Evolutionary conservation across 257 asterid species (phyloP).

Genomic region (Vinca minor): DNA sequence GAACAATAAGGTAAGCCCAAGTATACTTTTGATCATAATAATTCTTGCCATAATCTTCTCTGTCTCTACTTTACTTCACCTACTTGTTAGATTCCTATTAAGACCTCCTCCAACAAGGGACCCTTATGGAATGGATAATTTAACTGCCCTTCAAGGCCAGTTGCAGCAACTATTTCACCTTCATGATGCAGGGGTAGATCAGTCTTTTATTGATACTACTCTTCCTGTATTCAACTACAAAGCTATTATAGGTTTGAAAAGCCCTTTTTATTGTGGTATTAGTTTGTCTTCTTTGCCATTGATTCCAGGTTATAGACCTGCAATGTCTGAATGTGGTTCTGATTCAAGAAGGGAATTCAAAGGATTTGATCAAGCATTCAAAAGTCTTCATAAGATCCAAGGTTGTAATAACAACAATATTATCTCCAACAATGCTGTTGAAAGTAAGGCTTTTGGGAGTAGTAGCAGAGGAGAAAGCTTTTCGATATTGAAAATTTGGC

Average conservation of each 20-base stretch:
- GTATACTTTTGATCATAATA: conserved; percentile 58
- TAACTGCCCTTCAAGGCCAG: conserved; percentile 82
- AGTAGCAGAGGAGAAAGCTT: conserved; percentile 56
- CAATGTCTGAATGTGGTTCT: conserved; percentile 75
- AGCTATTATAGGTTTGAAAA: conserved; percentile 75
- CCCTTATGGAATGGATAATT: conserved; percentile 53
- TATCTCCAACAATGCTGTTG: conserved; percentile 14
- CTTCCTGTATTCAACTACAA: conserved; percentile 75
- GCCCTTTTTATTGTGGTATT: conserved; percentile 91
- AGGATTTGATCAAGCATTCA: conserved; percentile 55
- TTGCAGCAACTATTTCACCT: conserved; percentile 85
- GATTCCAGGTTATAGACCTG: conserved; percentile 50
- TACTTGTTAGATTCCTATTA: conserved; percentile 59
- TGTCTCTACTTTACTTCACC: conserved; percentile 75
- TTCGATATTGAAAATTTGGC: conserved; percentile 69
- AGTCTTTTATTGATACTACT: conserved; percentile 77
- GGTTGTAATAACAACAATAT: no score
- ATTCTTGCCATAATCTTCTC: conserved; percentile 77
- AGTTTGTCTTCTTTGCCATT: conserved; percentile 56
- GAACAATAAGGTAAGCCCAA: conserved; percentile 66
- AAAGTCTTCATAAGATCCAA: no score
- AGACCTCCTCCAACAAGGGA: conserved; percentile 56
- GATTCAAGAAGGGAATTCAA: conserved; percentile 69
- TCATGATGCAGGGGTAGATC: conserved; percentile 92
- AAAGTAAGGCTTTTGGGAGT: conserved; percentile 28